Evolutionary conservation across 352 stramenopile genomes (phyloP).

Genomic region (Phytophthora boehmeriae): DNA sequence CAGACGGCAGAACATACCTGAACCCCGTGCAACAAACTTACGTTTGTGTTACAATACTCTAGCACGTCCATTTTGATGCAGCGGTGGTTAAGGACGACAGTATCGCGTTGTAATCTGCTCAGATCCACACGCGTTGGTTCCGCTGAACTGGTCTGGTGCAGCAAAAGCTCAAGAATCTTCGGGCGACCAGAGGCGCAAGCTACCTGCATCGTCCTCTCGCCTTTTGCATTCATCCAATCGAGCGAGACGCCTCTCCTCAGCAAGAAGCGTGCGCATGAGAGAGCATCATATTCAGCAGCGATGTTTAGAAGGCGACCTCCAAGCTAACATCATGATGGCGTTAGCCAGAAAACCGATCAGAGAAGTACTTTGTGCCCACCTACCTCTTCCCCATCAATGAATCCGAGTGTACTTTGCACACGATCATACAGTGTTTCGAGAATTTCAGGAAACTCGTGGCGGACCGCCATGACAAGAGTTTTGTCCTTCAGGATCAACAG

Average conservation of each 20-base stretch:
- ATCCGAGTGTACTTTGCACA: conserved; percentile 6
- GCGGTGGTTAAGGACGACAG: conserved; percentile 11
- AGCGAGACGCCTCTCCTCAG: conserved; percentile 9
- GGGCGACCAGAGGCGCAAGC: conserved; percentile 12
- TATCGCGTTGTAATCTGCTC: background rate
- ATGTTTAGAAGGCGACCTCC: conserved; percentile 19
- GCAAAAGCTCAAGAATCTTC: conserved; percentile 20
- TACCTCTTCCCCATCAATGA: conserved; percentile 16
- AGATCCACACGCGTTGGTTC: background rate
- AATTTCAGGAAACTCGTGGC: conserved; percentile 16
- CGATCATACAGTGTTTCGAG: conserved; percentile 26
- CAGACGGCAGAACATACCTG: conserved; percentile 6
- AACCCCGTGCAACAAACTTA: conserved; percentile 21
- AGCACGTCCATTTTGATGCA: conserved; percentile 26
- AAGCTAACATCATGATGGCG: no score
- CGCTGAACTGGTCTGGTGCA: background rate
- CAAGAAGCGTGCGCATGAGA: conserved; percentile 16
- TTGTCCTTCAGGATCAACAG: conserved; percentile 15
- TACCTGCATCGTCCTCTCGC: conserved; percentile 20
- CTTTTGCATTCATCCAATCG: conserved; percentile 12
- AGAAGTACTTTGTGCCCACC: background rate
- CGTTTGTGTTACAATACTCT: conserved; percentile 12
- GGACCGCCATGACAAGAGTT: conserved; percentile 27
- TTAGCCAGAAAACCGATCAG: no score
- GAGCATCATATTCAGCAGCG: conserved; percentile 22